These are phyloP conservation scores for Colletotrichum spaethianum DNA, from an alignment of 2,329 filamentous ascomycete genomes.

Conservation along the genomic window DNA sequence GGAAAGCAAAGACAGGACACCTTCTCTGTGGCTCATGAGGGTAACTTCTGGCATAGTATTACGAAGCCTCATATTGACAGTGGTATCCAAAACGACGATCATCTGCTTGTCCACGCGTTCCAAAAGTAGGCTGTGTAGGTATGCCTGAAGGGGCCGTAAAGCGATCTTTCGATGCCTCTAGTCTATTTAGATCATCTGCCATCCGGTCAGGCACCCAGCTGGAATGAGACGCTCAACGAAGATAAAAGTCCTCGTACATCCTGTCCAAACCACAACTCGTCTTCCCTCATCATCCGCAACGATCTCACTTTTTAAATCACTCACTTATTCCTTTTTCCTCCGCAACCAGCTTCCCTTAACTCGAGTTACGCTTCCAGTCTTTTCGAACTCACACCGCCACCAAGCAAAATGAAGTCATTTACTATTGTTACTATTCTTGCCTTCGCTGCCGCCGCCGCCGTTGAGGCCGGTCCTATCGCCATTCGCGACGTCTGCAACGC, in stretches of 20 bases:
- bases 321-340: too few relatives aligned
- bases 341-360: conserved; percentile 6
- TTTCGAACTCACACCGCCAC: background rate
- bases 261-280: background rate
- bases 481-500: conserved; percentile 27
- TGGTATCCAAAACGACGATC: conserved; percentile 15
- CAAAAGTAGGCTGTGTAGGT: background rate
- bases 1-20: background rate
- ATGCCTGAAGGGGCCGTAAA: conserved; percentile 5
- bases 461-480: conserved; percentile 23
- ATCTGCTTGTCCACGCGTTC: conserved; percentile 5
- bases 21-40: background rate
- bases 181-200: background rate
- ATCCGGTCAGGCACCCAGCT: background rate
- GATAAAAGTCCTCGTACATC: conserved; percentile 5
- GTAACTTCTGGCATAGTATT: background rate
- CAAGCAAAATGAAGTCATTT: conserved; percentile 29
- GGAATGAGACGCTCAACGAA: background rate
- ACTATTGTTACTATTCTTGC: conserved; percentile 22
- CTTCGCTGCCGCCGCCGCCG: conserved; percentile 20
- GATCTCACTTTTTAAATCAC: too few relatives aligned
- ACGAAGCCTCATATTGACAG: conserved; percentile 7
- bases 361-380: background rate
- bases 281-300: background rate
- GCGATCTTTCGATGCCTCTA: background rate